Evolutionary conservation across 2,329 filamentous ascomycete species (phyloP), one percentile per base, ranked within the genome.

Genomic region (Fusarium chaquense): DNA sequence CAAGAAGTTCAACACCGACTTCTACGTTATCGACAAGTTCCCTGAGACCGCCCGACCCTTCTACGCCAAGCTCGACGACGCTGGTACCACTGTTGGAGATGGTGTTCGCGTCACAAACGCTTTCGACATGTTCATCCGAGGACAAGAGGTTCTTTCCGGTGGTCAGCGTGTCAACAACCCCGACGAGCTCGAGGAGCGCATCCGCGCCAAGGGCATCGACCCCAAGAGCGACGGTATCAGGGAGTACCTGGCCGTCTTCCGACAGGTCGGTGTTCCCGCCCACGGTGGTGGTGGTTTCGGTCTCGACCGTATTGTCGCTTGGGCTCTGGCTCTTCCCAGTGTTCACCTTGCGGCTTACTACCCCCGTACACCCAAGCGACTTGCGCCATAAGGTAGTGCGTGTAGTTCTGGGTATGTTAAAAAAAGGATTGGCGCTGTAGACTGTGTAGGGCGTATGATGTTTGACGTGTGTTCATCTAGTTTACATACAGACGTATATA

Each of bases 1-100:
- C 60, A 87, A 93, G 75, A 98, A 97, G 83, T 97, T 91, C 86
- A 88, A 91, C 78, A 96, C 94, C 64, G 96, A 99, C 83, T 98
- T 98, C 83, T 98, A 97, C 83, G 91, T 97, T 24, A 87, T 99
- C 67, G 95, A 98, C 85, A 96, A 98, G 82, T 99, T 97, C 86
- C 96, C 96, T 45, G 90, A 96, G 80, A 85, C 86, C 38, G 93
- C 96, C 22, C 89, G 96, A 32, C 95, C 95, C 7, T 97, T 97
- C 82, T 98, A 98, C 82, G 94, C 95, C 67, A 58, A 58, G 55
- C 93, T 95, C 83, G 89, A 92, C 54, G 92, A 76, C 76, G 87
- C 88, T 4, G 83, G 86, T 40, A 87, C 91, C 74, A 85, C 88
- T 56, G 84, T 57, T 13, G 54, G 54, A 24, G 35, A 57, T 28